A percentile compares a stretch with the other conserved stretches of the same genome.
phyloP scores from a whole-genome alignment of 2,329 filamentous ascomycete genomes.

The Ramularia endophylla region DNA sequence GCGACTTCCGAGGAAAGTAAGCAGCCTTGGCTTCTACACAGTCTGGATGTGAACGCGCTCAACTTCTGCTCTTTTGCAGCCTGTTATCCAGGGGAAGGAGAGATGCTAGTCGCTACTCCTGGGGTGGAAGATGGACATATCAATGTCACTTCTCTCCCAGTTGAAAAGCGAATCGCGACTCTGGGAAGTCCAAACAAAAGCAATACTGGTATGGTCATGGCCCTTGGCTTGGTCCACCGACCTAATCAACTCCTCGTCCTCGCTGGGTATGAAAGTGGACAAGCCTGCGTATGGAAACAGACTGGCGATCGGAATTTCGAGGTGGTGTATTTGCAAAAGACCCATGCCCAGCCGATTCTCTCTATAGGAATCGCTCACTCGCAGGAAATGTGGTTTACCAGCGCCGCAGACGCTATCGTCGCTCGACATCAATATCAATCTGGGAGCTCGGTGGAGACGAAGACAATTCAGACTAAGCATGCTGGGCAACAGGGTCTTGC shows the following conservation, averaged over 20 bases:
- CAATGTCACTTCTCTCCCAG: constrained; percentile 78
- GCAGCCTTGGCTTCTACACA: constrained; percentile 79
- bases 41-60: constrained; percentile 81
- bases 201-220: constrained; percentile 79
- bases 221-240: constrained; percentile 50
- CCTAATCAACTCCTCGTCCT: constrained; percentile 64
- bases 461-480: constrained; percentile 67
- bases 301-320: too few relatives aligned
- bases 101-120: constrained; percentile 66
- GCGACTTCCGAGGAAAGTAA: constrained; percentile 41
- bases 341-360: constrained; percentile 75
- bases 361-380: constrained; percentile 46
- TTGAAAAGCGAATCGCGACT: constrained; percentile 60
- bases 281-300: constrained; percentile 52
- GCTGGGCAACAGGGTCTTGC: constrained; percentile 78
- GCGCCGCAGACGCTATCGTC: constrained; percentile 73
- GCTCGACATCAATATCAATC: constrained; percentile 57
- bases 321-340: constrained; percentile 56
- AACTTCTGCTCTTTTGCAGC: constrained; percentile 85
- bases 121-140: constrained; percentile 50
- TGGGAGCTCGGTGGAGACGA: constrained; percentile 6
- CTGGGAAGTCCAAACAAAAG: constrained; percentile 47
- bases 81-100: constrained; percentile 16
- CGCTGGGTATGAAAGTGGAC: constrained; percentile 81
- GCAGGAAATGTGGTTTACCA: constrained; percentile 64